Evolutionary conservation across 129 eudicot species (phyloP), one percentile per base, ranked within the genome.

Genomic region (Saussurea involucrata): DNA sequence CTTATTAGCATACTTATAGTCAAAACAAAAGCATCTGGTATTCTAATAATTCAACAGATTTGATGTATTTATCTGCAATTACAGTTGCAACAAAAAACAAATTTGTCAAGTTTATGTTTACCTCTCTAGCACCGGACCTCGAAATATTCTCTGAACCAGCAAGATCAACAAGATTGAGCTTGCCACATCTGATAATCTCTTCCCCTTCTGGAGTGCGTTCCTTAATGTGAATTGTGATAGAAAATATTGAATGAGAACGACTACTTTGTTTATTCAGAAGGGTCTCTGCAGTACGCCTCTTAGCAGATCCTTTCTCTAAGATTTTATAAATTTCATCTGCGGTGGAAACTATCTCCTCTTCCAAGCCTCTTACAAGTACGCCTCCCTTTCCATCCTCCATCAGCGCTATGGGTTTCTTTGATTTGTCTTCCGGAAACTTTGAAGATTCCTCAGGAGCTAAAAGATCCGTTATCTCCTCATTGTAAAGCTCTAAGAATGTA

Each of bases 101-200:
- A 11, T 7, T 32, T 24, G 46, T 63, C n/a, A 15, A 74, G 34
- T 1, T 65, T 61, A 12, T 37, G 63, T 66, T 71, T 80, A 95
- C 99, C 97, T 95, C 99, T 86, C 89, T 92, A 18, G 99, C 99
- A 69, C 99, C 99, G 64, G 99, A 95, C 24, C 99, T 94, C 0
- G 97, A 95, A 53, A 95, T 95, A 83, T 95, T 95, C 87, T 95
- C 99, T 49, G 99, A 95, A 69, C 99, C 99, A 80, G 99, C 99
- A 81, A 95, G 96, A 84, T 93, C 97, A 71, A 93, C 97, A 31
- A 93, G 92, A 78, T 93, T 91, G 36, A 93, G 88, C 85, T 93
- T 93, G 60, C 98, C 98, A 64, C 91, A 90, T 91, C 90, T 93
- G 63, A 93, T 93, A 88, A 93, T 89, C 76, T 93, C 98, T 81